Percentiles rank a stretch among this genome's conserved stretches.
phyloP scores from a whole-genome alignment of 495 filamentous ascomycete genomes.

The Hyaloscypha finlandica region DNA sequence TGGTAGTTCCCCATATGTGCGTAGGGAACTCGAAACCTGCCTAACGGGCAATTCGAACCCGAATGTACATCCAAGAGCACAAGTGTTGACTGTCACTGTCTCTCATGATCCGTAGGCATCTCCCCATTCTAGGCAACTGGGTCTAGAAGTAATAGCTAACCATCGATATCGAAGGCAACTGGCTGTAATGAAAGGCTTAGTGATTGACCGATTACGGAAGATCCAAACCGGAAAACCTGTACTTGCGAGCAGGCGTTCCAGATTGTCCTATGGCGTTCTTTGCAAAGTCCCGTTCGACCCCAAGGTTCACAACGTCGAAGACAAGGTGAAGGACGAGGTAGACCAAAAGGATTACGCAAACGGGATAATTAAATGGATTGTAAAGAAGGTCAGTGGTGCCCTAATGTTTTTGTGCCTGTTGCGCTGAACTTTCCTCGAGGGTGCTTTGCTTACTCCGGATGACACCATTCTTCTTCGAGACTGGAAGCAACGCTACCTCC shows the following conservation, averaged over 20 bases:
- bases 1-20: conserved; percentile 5
- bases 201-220: conserved; percentile 8
- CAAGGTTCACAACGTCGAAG: conserved; percentile 1
- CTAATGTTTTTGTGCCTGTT: background rate
- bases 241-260: background rate
- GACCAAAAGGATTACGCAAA: conserved; percentile 4
- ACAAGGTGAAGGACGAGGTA: background rate
- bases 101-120: background rate
- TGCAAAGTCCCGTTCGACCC: conserved; percentile 3
- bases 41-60: background rate
- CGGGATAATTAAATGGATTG: conserved; percentile 9
- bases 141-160: background rate
- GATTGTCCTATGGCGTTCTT: conserved; percentile 7
- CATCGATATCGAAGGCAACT: background rate
- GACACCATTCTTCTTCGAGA: background rate
- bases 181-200: conserved; percentile 6
- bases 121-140: background rate
- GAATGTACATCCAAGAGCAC: background rate
- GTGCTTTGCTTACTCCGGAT: background rate
- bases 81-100: background rate
- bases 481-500: background rate
- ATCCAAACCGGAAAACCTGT: conserved; percentile 6
- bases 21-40: background rate
- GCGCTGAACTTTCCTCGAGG: background rate
- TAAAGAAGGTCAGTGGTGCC: conserved; percentile 7